Conservation (phyloP, 345 rosid species). For the Fremontodendron californicum region DNA sequence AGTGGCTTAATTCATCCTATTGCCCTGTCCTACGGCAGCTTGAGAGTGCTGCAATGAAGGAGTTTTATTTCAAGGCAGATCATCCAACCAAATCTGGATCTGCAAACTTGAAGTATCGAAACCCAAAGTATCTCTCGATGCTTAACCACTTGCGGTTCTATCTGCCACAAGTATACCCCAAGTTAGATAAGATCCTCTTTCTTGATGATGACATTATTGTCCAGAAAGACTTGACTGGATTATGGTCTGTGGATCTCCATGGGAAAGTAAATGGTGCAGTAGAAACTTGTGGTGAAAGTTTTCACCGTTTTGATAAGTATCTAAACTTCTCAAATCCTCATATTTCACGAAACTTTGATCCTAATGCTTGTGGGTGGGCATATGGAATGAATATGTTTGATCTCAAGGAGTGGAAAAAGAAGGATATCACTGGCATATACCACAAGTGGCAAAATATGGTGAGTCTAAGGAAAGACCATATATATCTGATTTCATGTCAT, state of each 20-base stretch:
- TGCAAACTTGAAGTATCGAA: constrained; percentile 90
- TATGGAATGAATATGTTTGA: constrained; percentile 99
- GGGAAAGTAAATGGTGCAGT: constrained; percentile 99
- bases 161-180: constrained; percentile 92
- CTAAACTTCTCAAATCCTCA: constrained; percentile 93
- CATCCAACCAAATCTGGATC: constrained; percentile 86
- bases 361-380: constrained; percentile 99
- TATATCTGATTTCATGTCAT: background rate
- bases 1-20: constrained; percentile 96
- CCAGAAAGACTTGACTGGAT: constrained; percentile 87
- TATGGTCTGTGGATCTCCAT: constrained; percentile 77
- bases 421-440: constrained; percentile 95
- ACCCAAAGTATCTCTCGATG: constrained; percentile 98
- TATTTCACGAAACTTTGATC: constrained; percentile 83
- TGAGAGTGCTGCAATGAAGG: constrained; percentile 91
- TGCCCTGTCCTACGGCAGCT: constrained; percentile 97
- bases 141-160: constrained; percentile 93
- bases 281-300: constrained; percentile 98
- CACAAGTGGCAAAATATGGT: constrained; percentile 99
- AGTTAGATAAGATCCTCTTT: constrained; percentile 86
- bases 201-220: constrained; percentile 97
- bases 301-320: constrained; percentile 97
- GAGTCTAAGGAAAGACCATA: constrained; percentile 20
- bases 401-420: constrained; percentile 88
- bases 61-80: constrained; percentile 93